Conservation (phyloP, 2,329 filamentous ascomycete genomes). For the Trichoderma koningii region DNA sequence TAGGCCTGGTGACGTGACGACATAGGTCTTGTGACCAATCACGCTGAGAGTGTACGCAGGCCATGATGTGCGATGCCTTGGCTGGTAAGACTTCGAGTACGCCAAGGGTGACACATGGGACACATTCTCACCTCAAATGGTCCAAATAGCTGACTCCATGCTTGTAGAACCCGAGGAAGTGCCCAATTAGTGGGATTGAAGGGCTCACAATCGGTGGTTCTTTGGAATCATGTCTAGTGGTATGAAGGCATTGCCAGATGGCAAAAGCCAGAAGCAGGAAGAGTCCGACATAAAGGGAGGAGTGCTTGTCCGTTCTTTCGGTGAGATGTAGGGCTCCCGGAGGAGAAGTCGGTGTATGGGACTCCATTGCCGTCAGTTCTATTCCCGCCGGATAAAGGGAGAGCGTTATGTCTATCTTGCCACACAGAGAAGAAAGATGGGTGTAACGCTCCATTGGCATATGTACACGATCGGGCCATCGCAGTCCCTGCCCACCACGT, state of each 20-base stretch:
- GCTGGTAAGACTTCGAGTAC: background rate
- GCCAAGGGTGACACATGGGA: too few species aligned
- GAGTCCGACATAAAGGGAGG: background rate
- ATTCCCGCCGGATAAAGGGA: background rate
- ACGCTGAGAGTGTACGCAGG: background rate
- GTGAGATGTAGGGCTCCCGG: background rate
- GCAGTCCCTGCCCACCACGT: too few species aligned
- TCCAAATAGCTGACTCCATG: slow-evolving; percentile 1
- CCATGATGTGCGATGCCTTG: slow-evolving; percentile 2
- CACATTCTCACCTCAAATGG: background rate
- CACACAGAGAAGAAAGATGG: background rate
- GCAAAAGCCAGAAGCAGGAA: background rate
- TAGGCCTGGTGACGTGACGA: slow-evolving; percentile 1
- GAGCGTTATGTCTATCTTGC: background rate
- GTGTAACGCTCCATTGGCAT: too few species aligned
- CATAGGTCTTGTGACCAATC: slow-evolving; percentile 7
- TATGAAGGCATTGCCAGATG: background rate
- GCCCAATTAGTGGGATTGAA: slow-evolving; percentile 8
- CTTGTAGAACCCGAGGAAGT: background rate
- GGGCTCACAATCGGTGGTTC: slow-evolving; percentile 6
- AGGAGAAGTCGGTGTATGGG: background rate
- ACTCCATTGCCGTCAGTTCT: background rate
- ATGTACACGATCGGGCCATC: too few species aligned
- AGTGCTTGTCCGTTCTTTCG: background rate
- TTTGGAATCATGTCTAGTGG: background rate